A percentile compares a stretch with the other conserved stretches of the same genome.
Evolutionary conservation across 768 basidiomycete genomes (phyloP).

Genomic region (Rhodotorula babjevae): DNA sequence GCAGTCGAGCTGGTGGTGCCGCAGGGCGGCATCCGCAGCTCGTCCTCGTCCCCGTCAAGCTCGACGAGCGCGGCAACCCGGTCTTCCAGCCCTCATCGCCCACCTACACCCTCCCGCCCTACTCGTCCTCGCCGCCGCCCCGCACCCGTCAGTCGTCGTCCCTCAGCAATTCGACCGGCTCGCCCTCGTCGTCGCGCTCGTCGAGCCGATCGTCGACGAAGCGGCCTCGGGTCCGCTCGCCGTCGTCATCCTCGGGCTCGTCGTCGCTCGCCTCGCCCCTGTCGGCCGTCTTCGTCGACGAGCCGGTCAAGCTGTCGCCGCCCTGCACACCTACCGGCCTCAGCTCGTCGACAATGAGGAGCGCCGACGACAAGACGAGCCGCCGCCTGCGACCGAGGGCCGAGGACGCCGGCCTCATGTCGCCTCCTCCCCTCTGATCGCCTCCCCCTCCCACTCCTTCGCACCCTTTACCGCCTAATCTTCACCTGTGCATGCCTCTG

Average conservation of each 20-base stretch:
- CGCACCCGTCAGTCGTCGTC: not conserved
- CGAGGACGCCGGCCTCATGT: not conserved
- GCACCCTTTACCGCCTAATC: too few relatives aligned
- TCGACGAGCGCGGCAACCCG: slow-evolving; percentile 18
- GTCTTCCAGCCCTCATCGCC: slow-evolving; percentile 7
- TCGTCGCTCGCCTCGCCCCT: not conserved
- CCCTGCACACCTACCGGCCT: not conserved
- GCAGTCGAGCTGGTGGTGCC: not conserved
- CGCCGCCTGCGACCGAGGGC: not conserved
- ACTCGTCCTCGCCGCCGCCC: not conserved
- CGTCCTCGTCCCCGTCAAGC: slow-evolving; percentile 32
- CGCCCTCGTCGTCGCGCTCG: not conserved
- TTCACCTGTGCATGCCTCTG: too few relatives aligned
- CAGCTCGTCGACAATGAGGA: not conserved
- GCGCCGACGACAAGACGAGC: not conserved
- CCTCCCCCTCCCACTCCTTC: too few relatives aligned
- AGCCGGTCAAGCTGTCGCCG: not conserved
- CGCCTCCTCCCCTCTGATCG: not conserved
- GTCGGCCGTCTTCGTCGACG: slow-evolving; percentile 1
- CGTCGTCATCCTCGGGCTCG: slow-evolving; percentile 1
- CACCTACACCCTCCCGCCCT: not conserved
- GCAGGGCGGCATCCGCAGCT: slow-evolving; percentile 8
- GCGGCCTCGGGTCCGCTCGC: not conserved
- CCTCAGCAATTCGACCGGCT: not conserved
- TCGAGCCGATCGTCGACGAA: not conserved